Evolutionary conservation across 139 green algal species (phyloP).

Genomic region (Chlorella sp.): DNA sequence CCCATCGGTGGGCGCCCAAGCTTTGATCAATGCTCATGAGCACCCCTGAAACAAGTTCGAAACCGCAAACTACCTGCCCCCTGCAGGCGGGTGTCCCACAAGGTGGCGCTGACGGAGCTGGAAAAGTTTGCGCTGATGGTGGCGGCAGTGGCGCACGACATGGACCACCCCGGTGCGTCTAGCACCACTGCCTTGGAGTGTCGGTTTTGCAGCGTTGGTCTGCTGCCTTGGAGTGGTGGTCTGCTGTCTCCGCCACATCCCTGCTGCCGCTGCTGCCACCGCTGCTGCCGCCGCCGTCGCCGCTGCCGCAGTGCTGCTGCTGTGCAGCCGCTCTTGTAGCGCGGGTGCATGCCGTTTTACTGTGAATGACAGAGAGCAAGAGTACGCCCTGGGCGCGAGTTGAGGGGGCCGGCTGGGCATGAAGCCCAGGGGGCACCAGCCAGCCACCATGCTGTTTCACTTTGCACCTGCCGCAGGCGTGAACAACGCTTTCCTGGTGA

Average conservation of each 20-base stretch:
- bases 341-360: neutral
- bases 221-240: neutral
- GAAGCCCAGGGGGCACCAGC: too few relatives aligned
- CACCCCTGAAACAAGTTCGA: neutral
- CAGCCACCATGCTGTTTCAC: neutral
- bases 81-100: conserved; percentile 22
- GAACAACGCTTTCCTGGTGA: conserved; percentile 73
- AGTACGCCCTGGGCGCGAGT: too few relatives aligned
- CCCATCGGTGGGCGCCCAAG: too few relatives aligned
- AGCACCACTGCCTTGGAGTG: too few relatives aligned
- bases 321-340: neutral
- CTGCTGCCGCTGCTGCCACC: neutral
- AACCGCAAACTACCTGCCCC: too few relatives aligned
- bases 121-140: conserved; percentile 68
- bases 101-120: conserved; percentile 41
- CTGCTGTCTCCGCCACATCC: neutral
- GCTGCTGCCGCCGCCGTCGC: neutral
- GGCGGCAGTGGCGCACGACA: conserved; percentile 69
- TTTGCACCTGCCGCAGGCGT: conserved; percentile 39
- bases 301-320: neutral
- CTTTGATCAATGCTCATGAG: neutral
- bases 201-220: neutral
- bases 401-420: too few relatives aligned
- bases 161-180: conserved; percentile 68
- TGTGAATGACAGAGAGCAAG: neutral